A percentile compares a stretch with the other conserved stretches of the same genome.
Conservation (phyloP, 345 rosid species). For the Aquilaria malaccensis region DNA sequence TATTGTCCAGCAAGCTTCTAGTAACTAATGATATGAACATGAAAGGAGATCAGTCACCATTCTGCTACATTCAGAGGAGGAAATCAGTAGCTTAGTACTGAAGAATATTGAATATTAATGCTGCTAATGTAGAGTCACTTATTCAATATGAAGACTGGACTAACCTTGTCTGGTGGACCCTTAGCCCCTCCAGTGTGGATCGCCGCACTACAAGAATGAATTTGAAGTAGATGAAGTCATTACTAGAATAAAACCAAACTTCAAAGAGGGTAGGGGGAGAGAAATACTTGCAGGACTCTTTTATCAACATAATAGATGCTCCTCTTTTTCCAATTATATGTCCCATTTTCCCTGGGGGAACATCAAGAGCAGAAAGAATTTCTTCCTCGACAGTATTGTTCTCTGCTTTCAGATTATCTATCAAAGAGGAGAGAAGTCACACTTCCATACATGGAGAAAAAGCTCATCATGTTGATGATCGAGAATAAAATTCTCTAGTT, state of each 20-base stretch:
- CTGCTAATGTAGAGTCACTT: no score
- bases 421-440: slow-evolving; percentile 2
- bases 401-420: slow-evolving; percentile 43
- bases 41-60: no score
- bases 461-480: background rate
- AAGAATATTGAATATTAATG: no score
- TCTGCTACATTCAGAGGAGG: no score
- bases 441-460: background rate
- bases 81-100: no score
- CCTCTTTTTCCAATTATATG: slow-evolving; percentile 85
- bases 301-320: slow-evolving; percentile 64
- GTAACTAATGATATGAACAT: no score
- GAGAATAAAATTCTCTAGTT: background rate
- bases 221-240: slow-evolving; percentile 9
- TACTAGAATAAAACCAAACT: background rate
- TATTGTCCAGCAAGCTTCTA: no score
- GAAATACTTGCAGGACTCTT: slow-evolving; percentile 76
- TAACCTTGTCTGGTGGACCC: slow-evolving; percentile 96
- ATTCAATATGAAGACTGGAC: slow-evolving; percentile 10
- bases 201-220: slow-evolving; percentile 57
- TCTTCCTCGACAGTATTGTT: slow-evolving; percentile 57
- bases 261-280: background rate
- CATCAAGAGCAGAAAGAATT: slow-evolving; percentile 73
- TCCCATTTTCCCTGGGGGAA: slow-evolving; percentile 93
- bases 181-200: slow-evolving; percentile 72